Base-by-base conservation (phyloP, 768 basidiomycete genomes). In the Saitozyma sp. region DNA sequence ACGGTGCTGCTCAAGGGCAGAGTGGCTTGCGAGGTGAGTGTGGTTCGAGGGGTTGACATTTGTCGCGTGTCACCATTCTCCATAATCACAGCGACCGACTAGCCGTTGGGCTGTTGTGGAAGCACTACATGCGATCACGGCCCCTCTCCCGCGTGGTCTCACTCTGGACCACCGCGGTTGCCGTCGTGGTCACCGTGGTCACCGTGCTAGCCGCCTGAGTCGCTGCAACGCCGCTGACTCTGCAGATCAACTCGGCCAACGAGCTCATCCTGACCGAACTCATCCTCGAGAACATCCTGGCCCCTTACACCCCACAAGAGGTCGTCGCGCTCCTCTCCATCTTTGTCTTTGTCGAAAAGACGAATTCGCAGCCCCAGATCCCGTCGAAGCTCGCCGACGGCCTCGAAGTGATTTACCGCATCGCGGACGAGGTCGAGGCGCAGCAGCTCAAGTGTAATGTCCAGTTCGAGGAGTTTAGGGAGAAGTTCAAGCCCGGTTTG, bases 261-360 rank as follows among this genome's bases (percentile, higher is more conserved):
- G 96, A 98, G 73, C 89, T 99, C 29, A 86, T 99, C 53, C 83
- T 98, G 52, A 99, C 96, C 0, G 96, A 99, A 74, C 85, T 99
- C 55, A 95, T 99, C 59, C 84, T 98, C 56, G 96, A 99, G 74
- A 99, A 99, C 74, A 89, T 90, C 0, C 83, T 98, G 38, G 91
- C 92, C 7, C 82, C 83, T 13, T 98, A 91, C 76, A 92, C 92
- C 51, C 91, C 96, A 0, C 92, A 92, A 78, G 96, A 98, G 80
- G 92, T 95, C 55, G 96, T 95, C 46, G 94, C 96, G 2, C 84
- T 99, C 37, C 84, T 99, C 6, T 97, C 95, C 4, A 90, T 90
- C 74, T 98, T 99, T 76, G 89, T 99, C 48, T 99, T 99, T 80
- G 96, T 98, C 78, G 96, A 99, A 78, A 98, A 96, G 82, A 92